Evolutionary conservation across 441 rosid species (phyloP), one percentile per base, ranked within the genome.

Genomic region (Eruca vesicaria): DNA sequence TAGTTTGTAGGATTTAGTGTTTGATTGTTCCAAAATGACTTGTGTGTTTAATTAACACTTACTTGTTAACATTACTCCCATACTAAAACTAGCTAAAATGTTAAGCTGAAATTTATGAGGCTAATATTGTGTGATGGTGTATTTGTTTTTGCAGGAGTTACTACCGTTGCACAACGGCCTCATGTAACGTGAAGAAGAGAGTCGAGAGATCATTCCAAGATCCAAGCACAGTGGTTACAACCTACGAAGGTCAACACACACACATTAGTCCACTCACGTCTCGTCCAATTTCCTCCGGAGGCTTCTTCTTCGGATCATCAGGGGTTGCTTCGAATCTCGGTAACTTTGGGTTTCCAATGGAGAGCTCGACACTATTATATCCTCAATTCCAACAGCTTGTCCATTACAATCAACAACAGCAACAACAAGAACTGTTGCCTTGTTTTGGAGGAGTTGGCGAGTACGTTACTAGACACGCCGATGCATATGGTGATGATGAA

Each of bases 101-200:
- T 35, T 63, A 5, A 20, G 6, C 35, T 9, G 8, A 62, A 20
- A 52, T 62, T 72, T 35, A 19, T 20, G 52, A 66, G 41, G 21
- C 43, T 48, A 67, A 57, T n/a, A n/a, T 58, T 57, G 45, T 70
- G 31, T 64, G 21, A 29, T 62, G 78, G 53, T 61, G 16, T 63
- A 16, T 41, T 68, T 7, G 38, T 43, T 57, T 31, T 70, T 58
- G 10, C 14, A 90, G 92, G 92, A 88, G 95, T 74, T 90, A 90
- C 80, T 90, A 88, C 71, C 95, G 95, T 62, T 90, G 95, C 87
- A 90, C 95, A 71, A 88, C 78, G n/a, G 79, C 84, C 19, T 83
- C 89, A 10, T 90, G 95, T 80, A 86, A 83, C 81, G 90, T 90
- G 80, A 90, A 90, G 83, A 89, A 89, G 85, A 79, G 94, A 78